Evolutionary conservation across 2,329 filamentous ascomycete species (phyloP).

Genomic region (Cadophora sp.): DNA sequence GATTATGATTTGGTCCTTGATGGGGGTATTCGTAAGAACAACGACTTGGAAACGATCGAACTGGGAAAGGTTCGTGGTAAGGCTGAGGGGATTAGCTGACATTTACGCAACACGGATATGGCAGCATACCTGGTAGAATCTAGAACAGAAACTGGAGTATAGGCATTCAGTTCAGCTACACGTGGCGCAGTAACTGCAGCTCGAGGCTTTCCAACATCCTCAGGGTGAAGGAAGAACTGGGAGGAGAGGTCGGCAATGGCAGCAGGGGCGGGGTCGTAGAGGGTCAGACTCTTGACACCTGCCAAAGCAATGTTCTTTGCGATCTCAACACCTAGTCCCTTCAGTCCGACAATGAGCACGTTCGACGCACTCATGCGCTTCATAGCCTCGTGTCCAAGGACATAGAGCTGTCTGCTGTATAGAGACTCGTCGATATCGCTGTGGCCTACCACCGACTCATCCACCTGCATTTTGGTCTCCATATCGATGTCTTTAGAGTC

Average conservation of each 20-base stretch:
- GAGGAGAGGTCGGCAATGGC: conserved; percentile 90
- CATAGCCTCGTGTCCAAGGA: conserved; percentile 83
- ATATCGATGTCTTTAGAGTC: conserved; percentile 65
- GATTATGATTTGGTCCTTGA: conserved; percentile 82
- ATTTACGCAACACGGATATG: background rate
- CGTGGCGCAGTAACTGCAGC: conserved; percentile 86
- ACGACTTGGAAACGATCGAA: conserved; percentile 93
- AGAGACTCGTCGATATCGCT: conserved; percentile 75
- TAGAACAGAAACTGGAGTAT: conserved; percentile 88
- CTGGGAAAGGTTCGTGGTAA: conserved; percentile 78
- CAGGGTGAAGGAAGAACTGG: conserved; percentile 91
- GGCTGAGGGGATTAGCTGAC: conserved; percentile 51
- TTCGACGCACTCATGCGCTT: conserved; percentile 98
- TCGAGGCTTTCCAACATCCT: conserved; percentile 91
- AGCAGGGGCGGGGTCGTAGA: conserved; percentile 87
- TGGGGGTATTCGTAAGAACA: conserved; percentile 83
- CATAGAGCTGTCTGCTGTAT: conserved; percentile 77
- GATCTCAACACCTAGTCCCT: conserved; percentile 95
- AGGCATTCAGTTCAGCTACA: conserved; percentile 93
- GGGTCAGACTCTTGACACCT: conserved; percentile 94
- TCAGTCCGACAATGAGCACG: conserved; percentile 88
- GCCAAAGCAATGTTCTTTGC: conserved; percentile 98
- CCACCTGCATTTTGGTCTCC: conserved; percentile 70
- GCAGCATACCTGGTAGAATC: conserved; percentile 57
- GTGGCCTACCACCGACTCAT: conserved; percentile 61